Evolutionary conservation across 805 yeast species (phyloP).

Genomic region (Ogataea nakhonphanomensis): DNA sequence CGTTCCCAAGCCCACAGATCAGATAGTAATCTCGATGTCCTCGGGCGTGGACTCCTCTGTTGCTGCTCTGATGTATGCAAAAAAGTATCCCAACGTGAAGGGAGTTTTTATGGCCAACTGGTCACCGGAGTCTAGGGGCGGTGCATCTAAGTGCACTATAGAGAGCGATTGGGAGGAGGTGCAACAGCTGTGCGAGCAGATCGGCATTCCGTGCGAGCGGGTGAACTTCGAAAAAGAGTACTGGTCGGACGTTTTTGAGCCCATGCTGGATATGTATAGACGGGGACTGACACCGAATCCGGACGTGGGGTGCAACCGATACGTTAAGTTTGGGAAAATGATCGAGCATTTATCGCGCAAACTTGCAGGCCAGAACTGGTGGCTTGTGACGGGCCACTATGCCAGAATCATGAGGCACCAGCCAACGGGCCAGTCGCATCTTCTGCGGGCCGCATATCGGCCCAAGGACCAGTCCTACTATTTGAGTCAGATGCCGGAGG

Average conservation of each 20-base stretch:
- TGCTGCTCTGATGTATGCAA: conserved; percentile 57
- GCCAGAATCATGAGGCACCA: conserved; percentile 46
- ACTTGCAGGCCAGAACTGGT: conserved; percentile 45
- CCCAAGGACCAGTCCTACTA: conserved; percentile 91
- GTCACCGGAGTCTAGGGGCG: conserved; percentile 41
- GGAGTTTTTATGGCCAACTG: conserved; percentile 96
- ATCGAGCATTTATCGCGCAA: conserved; percentile 43
- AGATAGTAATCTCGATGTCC: conserved; percentile 84
- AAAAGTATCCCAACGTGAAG: conserved; percentile 53
- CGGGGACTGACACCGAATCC: conserved; percentile 90
- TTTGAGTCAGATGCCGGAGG: conserved; percentile 59
- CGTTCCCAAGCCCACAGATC: conserved; percentile 50
- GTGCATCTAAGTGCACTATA: conserved; percentile 49
- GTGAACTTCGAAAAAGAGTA: conserved; percentile 87
- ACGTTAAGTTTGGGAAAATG: conserved; percentile 83
- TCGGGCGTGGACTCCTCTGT: conserved; percentile 96
- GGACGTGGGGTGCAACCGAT: conserved; percentile 81
- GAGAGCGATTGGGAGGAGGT: conserved; percentile 92
- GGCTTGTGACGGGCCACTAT: conserved; percentile 91
- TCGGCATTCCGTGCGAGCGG: conserved; percentile 67
- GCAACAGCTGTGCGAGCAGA: conserved; percentile 52
- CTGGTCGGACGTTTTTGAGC: conserved; percentile 89
- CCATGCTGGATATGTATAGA: conserved; percentile 75
- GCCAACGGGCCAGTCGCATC: conserved; percentile 36
- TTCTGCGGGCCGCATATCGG: conserved; percentile 55